Base-by-base conservation (phyloP, 2,329 filamentous ascomycete genomes). In the Beauveria bassiana region DNA sequence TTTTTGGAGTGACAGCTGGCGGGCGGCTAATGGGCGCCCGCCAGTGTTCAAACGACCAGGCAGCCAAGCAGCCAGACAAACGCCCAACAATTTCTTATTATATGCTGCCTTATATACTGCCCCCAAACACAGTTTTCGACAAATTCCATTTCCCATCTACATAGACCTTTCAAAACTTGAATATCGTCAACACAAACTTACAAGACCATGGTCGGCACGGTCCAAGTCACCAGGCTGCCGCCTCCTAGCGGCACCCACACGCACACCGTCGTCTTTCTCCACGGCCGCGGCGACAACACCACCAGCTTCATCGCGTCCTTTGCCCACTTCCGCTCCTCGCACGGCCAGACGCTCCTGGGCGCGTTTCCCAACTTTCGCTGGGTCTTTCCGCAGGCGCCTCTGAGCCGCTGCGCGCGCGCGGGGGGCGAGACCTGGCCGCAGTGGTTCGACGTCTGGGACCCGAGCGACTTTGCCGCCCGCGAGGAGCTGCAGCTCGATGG, bases 381-480 rank as follows among this genome's bases (percentile, higher is more conserved):
- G 76, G 77, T 82, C 7, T 82, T 82, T 59, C 79, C 79, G 10
- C 72, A 75, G 58, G 77, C 79, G 1, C 74, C 74, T 12, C 24
- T 67, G 42, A 67, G 69, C 58, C 46, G 68, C 55, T 66, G 69
- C 51, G 70, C 59, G 24, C 20, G 40, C 53, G n/a, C n/a, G n/a
- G 24, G 8, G 18, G 40, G 66, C 54, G 67, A 71, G 28, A 63
- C 67, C 8, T 61, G 65, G 61, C 71, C 74, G 9, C 78, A 81
- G 65, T 83, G 80, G 81, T 83, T 82, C 66, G 79, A 83, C 66
- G 73, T 81, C 42, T 78, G 73, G 71, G 77, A 78, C 55, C 69
- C 75, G 0, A 65, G 70, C 20, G 69, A 78, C 61, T 75, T 78
- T 18, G 54, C 70, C 1, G 69, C 77, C n/a, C 66, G 69, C 18